A percentile compares a stretch with the other conserved stretches of the same genome.
phyloP scores from a whole-genome alignment of 1,139 yeast species.

The Pichia kudriavzevii region DNA sequence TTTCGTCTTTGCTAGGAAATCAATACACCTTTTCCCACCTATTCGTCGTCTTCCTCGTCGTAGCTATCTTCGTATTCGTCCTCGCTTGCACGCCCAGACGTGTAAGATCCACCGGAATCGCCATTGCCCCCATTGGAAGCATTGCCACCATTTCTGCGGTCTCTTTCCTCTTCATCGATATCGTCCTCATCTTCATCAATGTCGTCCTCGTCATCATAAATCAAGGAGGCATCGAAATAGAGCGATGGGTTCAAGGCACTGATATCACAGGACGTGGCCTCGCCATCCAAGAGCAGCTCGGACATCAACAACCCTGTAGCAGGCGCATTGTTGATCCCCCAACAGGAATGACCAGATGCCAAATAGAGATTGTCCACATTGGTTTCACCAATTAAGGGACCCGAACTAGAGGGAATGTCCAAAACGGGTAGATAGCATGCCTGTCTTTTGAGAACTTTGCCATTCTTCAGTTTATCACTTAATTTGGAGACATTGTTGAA shows the following conservation, averaged over 20 bases:
- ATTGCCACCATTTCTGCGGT: background rate
- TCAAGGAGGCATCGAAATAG: conserved; percentile 65
- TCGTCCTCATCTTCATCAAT: conserved; percentile 21
- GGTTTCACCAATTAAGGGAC: conserved; percentile 91
- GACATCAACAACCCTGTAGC: conserved; percentile 92
- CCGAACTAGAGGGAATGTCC: conserved; percentile 85
- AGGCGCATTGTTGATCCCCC: conserved; percentile 98
- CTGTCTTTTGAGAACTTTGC: conserved; percentile 75
- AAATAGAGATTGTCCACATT: conserved; percentile 70
- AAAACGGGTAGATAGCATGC: conserved; percentile 95
- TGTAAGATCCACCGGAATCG: background rate
- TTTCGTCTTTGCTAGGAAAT: background rate
- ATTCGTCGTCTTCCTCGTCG: conserved; percentile 6
- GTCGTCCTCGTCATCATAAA: conserved; percentile 36
- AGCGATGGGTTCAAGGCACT: conserved; percentile 76
- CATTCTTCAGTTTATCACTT: conserved; percentile 63
- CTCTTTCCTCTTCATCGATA: conserved; percentile 23
- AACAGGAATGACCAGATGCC: conserved; percentile 93
- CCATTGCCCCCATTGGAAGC: conserved; percentile 2
- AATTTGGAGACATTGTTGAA: conserved; percentile 76
- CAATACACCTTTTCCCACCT: background rate
- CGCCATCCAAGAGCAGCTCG: conserved; percentile 83
- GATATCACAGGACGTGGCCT: conserved; percentile 67
- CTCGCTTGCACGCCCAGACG: conserved; percentile 1
- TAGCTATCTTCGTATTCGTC: conserved; percentile 4